These are phyloP conservation scores for Tetrapisispora namnaoensis DNA, from an alignment of 805 yeast genomes.

Conservation along the genomic window DNA sequence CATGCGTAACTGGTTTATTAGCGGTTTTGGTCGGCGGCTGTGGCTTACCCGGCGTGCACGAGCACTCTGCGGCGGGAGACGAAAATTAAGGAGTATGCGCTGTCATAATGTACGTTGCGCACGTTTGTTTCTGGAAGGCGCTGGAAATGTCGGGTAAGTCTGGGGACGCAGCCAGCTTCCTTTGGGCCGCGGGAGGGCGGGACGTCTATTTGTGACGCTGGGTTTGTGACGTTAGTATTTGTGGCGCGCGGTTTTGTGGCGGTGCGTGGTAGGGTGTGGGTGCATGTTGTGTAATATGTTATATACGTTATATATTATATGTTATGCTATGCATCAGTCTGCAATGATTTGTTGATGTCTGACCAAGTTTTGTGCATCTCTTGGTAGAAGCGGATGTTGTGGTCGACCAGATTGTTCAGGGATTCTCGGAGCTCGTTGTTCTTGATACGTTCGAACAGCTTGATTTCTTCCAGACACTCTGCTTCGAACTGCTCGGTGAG, in stretches of 20 bases:
- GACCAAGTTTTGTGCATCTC: conserved; percentile 65
- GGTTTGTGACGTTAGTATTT: too few relatives aligned
- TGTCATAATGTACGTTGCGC: neutral
- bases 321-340: neutral
- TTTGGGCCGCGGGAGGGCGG: too few relatives aligned
- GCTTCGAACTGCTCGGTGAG: conserved; percentile 47
- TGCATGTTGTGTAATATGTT: too few relatives aligned
- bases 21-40: too few relatives aligned
- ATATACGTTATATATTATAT: too few relatives aligned
- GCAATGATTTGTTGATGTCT: conserved; percentile 36
- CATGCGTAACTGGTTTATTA: too few relatives aligned
- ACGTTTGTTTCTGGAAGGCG: neutral
- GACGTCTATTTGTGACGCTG: too few relatives aligned
- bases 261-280: too few relatives aligned
- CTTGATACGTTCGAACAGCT: conserved; percentile 70
- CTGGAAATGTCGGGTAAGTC: neutral
- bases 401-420: conserved; percentile 62
- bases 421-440: conserved; percentile 66
- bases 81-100: neutral
- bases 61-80: too few relatives aligned
- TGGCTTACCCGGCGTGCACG: too few relatives aligned
- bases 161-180: too few relatives aligned
- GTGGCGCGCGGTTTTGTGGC: too few relatives aligned
- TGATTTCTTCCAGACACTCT: conserved; percentile 46
- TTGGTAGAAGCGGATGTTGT: conserved; percentile 64